A percentile compares a stretch with the other conserved stretches of the same genome.
phyloP scores from a whole-genome alignment of 495 filamentous ascomycete species.

The Neurospora sublineolata region DNA sequence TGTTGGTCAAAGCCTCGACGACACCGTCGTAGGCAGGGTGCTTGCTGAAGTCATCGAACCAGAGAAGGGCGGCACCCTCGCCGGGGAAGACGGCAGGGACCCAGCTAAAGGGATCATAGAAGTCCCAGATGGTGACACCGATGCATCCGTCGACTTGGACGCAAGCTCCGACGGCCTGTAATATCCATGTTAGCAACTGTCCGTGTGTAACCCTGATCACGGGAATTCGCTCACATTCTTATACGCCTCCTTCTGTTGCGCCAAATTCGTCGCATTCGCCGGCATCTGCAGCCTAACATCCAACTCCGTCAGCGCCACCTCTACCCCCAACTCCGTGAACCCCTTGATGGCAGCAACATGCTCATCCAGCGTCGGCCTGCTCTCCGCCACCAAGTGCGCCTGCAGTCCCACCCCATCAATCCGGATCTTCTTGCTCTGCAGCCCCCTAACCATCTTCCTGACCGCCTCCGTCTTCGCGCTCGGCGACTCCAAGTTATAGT shows the following conservation, averaged over 20 bases:
- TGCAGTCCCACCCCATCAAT: constrained; percentile 42
- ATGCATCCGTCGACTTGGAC: constrained; percentile 46
- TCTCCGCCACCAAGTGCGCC: constrained; percentile 42
- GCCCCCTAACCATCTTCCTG: constrained; percentile 17
- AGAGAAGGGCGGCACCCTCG: constrained; percentile 41
- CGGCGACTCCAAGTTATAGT: constrained; percentile 52
- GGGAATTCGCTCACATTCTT: constrained; percentile 16
- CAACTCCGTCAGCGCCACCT: constrained; percentile 46
- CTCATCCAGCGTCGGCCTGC: constrained; percentile 28
- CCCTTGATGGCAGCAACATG: constrained; percentile 33
- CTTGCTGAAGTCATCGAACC: constrained; percentile 39
- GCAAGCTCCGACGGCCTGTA: constrained; percentile 41
- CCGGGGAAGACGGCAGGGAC: constrained; percentile 44
- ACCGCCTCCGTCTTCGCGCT: constrained; percentile 4
- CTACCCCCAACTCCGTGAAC: constrained; percentile 35
- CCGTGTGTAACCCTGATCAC: no score
- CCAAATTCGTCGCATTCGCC: constrained; percentile 30
- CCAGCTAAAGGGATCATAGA: constrained; percentile 45
- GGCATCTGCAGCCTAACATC: constrained; percentile 45
- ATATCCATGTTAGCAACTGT: background rate
- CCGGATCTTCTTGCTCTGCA: constrained; percentile 35
- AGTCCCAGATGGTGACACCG: constrained; percentile 60
- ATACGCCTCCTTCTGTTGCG: constrained; percentile 49
- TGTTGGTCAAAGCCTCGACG: constrained; percentile 15
- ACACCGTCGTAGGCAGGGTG: constrained; percentile 43